Percentiles rank a stretch among this genome's conserved stretches.
phyloP scores from a whole-genome alignment of 768 basidiomycete species.

The Leucocoprinus leucothites region DNA sequence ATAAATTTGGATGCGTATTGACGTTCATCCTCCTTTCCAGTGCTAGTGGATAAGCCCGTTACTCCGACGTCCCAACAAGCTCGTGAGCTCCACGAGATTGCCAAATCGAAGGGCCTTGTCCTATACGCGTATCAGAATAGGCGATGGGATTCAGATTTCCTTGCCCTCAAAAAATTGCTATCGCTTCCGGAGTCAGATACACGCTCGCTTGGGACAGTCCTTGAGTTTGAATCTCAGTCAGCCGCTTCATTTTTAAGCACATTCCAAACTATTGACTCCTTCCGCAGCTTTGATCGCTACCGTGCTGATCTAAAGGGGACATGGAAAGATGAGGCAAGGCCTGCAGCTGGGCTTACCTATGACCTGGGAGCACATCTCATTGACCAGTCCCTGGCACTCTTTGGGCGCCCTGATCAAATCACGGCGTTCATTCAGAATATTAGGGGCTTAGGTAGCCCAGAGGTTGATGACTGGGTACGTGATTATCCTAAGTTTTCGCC shows the following conservation, averaged over 20 bases:
- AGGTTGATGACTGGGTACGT: conserved; percentile 66
- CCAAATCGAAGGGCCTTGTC: conserved; percentile 55
- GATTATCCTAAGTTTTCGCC: neutral
- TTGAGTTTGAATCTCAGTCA: conserved; percentile 77
- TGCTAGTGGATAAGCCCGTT: conserved; percentile 80
- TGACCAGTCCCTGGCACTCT: conserved; percentile 73
- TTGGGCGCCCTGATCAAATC: conserved; percentile 68
- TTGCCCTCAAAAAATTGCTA: conserved; percentile 60
- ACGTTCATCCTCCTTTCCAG: conserved; percentile 27
- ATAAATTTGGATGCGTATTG: neutral
- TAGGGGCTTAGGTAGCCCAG: conserved; percentile 58
- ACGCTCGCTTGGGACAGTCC: conserved; percentile 54
- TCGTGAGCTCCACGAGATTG: conserved; percentile 55
- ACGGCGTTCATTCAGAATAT: conserved; percentile 71
- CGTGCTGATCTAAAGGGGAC: conserved; percentile 59
- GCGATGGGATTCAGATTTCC: conserved; percentile 77
- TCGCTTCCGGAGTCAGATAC: conserved; percentile 47
- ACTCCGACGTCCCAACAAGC: conserved; percentile 60
- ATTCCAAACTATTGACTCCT: neutral
- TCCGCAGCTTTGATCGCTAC: conserved; percentile 69
- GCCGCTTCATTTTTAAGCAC: conserved; percentile 17
- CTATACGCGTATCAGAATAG: conserved; percentile 75
- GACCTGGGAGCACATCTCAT: conserved; percentile 82
- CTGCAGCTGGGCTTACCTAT: conserved; percentile 65
- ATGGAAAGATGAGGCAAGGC: conserved; percentile 74